Base-by-base conservation (phyloP, 2,329 filamentous ascomycete genomes). In the Capronia epimyces region DNA sequence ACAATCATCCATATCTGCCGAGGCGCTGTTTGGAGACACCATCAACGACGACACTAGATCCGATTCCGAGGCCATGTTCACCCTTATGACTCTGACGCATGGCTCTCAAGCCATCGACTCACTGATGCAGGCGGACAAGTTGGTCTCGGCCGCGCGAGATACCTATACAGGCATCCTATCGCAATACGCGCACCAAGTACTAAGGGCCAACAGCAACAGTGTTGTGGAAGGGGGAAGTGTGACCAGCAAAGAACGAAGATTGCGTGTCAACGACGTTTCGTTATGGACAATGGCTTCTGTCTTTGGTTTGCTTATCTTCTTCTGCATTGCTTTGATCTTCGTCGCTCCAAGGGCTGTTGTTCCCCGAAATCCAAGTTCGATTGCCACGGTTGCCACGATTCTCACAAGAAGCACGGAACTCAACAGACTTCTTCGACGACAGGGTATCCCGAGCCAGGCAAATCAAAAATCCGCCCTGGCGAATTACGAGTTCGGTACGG, bases 401-500 rank as follows among this genome's bases (percentile, higher is more conserved):
- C 49, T 61, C 21, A 50, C 57, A 3, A 49, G 57, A 47, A 60
- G 57, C 43, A 49, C 55, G 13, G 59, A 61, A 37, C 46, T 61
- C 31, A 57, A 61, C 47, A 43, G 58, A 41, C 43, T 61, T 3
- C 43, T 61, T 21, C 41, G 50, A 37, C 52, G 52, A 22, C 48
- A 53, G 40, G 53, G 56, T 16, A 40, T 40, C 12, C 57, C 59
- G 9, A 54, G 41, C 31, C 37, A 36, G 32, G 45, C 47, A 24
- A 58, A 59, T 36, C 56, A 58, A 31, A 57, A 58, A 37, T 31
- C 47, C 3, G 57, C 55, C 8, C 44, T 61, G 37, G 52, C 56
- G 24, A 57, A 57, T n/a, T 61, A 52, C 29, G 57, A 61, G 42
- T 59, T 58, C 36, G 59, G 59, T 12, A 60, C 59, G 9, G 59